Base-by-base conservation (phyloP, 352 stramenopile species). In the Albugo candida region DNA sequence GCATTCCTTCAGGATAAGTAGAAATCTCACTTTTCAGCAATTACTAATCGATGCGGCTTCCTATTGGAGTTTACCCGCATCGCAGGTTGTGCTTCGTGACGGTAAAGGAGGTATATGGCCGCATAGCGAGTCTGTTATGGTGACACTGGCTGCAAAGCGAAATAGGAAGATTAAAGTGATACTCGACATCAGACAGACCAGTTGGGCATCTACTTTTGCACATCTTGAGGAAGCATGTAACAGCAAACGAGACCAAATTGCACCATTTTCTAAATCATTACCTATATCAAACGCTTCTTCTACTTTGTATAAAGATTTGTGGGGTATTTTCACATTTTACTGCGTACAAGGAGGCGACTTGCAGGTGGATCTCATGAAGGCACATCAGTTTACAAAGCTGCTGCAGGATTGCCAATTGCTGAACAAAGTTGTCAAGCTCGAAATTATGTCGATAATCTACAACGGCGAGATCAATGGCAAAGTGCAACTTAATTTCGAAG, bases 271-370 rank as follows among this genome's bases (percentile, higher is more conserved):
- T 19, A 3, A 3, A 10, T 8, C 8, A 24, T 43, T 8, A 43
- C 3, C 20, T 19, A 3, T 8, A 10, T 8, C 3, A 19, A 19
- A 8, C 17, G 20, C 8, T 19, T 10, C 3, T 16, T 35, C 36
- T 2, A 54, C 67, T 24, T 57, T 66, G n/a, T 65, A 79, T 1
- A 63, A 81, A 53, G 60, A 79, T n/a, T 51, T 87, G 0, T 87
- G 75, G 75, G 58, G 61, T 37, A 71, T 87, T 19, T 87, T 84
- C 37, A 83, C 72, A 8, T 83, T 74, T 57, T 87, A 87, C 52
- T 87, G 75, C 36, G 66, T 83, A 13, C 76, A 78, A 31, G 75
- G 75, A 20, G 75, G 84, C 47, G 73, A 66, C 24, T 67, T 81
- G 31, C 70, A 87, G 36, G 49, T 87, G 2, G 70, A 83, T 38